Conservation (phyloP, 345 rosid genomes). For the Brassica cretica region DNA sequence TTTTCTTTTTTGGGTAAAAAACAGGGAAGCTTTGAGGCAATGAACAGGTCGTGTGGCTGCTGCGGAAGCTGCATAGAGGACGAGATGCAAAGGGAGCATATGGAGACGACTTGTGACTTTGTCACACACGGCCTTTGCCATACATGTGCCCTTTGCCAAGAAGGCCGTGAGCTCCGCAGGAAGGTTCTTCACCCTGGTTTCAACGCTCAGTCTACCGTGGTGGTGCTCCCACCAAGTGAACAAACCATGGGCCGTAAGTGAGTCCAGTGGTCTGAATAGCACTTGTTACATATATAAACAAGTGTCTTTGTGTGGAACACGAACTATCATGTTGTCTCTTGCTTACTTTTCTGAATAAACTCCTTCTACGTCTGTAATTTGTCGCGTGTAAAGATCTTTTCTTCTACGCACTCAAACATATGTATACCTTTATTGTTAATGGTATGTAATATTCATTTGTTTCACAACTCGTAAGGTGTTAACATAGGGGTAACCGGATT, state of each 20-base stretch:
- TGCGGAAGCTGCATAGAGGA: slow-evolving; percentile 74
- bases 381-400: neutral
- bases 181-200: slow-evolving; percentile 85
- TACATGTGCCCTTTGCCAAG: slow-evolving; percentile 89
- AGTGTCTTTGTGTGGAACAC: slow-evolving; percentile 15
- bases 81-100: slow-evolving; percentile 68
- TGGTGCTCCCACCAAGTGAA: slow-evolving; percentile 69
- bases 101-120: slow-evolving; percentile 74
- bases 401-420: neutral
- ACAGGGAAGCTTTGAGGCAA: slow-evolving; percentile 85
- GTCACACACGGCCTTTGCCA: slow-evolving; percentile 82
- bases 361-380: neutral
- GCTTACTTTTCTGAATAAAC: slow-evolving; percentile 13
- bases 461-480: neutral
- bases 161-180: slow-evolving; percentile 92
- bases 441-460: neutral
- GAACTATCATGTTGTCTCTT: neutral
- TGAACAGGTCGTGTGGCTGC: slow-evolving; percentile 82
- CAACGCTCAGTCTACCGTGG: slow-evolving; percentile 67
- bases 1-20: slow-evolving; percentile 16
- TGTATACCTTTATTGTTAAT: slow-evolving; percentile 1
- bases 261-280: slow-evolving; percentile 24
- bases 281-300: slow-evolving; percentile 14
- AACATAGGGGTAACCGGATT: neutral
- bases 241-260: slow-evolving; percentile 76